A percentile compares a stretch with the other conserved stretches of the same genome.
Conservation (phyloP, 2,329 filamentous ascomycete species). For the Calonectria honghensis region DNA sequence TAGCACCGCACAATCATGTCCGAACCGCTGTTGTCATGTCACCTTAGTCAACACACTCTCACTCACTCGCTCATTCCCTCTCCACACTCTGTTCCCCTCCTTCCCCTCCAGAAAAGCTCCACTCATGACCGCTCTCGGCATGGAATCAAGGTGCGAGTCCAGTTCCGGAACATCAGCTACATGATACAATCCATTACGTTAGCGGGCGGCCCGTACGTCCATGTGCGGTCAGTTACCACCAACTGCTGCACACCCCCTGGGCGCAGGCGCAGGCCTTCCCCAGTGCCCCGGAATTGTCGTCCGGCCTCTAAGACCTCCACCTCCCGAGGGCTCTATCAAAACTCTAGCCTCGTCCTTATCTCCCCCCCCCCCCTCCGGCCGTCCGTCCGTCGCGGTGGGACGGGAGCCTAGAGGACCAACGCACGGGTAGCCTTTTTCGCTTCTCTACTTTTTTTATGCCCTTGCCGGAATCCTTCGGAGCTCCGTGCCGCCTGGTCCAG, state of each 20-base stretch:
- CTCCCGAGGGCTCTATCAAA: conserved; percentile 4
- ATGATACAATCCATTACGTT: conserved; percentile 17
- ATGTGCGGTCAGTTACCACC: not conserved
- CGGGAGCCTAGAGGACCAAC: not conserved
- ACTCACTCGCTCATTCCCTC: not conserved
- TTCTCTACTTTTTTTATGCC: not conserved
- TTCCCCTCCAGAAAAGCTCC: not conserved
- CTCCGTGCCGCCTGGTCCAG: conserved; percentile 1
- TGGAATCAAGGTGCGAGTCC: not conserved
- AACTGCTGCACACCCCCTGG: no score
- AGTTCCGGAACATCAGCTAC: conserved; percentile 13
- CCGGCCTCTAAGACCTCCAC: conserved; percentile 19
- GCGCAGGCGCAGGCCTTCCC: conserved; percentile 16
- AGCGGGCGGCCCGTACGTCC: not conserved
- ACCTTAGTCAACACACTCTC: not conserved
- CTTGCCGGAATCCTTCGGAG: not conserved
- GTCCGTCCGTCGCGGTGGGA: conserved; percentile 19
- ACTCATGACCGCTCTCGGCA: not conserved
- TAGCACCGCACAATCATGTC: no score
- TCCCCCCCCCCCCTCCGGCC: conserved; percentile 1
- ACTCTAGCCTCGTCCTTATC: conserved; percentile 19
- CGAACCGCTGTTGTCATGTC: no score
- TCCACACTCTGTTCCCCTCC: not conserved
- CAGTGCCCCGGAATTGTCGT: conserved; percentile 13
- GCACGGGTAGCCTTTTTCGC: not conserved